phyloP scores from a whole-genome alignment of 768 basidiomycete species.

The Plicaturopsis crispa region DNA sequence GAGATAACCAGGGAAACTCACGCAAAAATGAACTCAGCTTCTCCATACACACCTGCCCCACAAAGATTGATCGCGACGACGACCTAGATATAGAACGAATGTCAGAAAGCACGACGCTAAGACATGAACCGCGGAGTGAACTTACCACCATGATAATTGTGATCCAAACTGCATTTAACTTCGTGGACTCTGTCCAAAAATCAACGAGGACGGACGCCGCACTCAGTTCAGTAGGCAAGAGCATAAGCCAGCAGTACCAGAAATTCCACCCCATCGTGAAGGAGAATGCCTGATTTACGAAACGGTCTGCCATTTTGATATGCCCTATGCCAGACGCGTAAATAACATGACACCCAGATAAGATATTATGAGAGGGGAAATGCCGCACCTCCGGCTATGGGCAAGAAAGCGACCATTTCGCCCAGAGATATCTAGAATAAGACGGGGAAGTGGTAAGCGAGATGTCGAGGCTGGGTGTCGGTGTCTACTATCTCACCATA shows the following conservation, averaged over 20 bases:
- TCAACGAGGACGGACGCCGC: constrained; percentile 73
- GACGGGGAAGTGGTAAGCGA: too few relatives aligned
- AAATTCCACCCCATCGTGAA: constrained; percentile 49
- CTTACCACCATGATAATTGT: constrained; percentile 70
- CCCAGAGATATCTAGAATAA: constrained; percentile 38
- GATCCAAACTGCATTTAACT: constrained; percentile 76
- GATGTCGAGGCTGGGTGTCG: too few relatives aligned
- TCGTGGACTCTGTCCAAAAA: constrained; percentile 53
- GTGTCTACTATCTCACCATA: constrained; percentile 66
- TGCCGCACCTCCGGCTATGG: constrained; percentile 74
- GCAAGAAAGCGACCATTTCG: constrained; percentile 74
- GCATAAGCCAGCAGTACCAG: constrained; percentile 57
- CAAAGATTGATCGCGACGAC: constrained; percentile 70
- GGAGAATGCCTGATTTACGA: constrained; percentile 73
- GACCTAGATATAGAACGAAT: constrained; percentile 43
- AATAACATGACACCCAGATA: constrained; percentile 29
- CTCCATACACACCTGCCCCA: constrained; percentile 75
- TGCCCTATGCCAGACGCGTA: too few relatives aligned
- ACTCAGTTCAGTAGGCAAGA: constrained; percentile 68
- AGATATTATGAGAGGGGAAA: too few relatives aligned
- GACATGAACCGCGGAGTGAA: constrained; percentile 44
- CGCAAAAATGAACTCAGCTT: constrained; percentile 84
- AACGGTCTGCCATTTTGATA: constrained; percentile 75
- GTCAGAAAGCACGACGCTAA: constrained; percentile 33
- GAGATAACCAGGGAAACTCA: too few relatives aligned